These are phyloP conservation scores for Mangifera indica DNA, from an alignment of 345 rosid genomes.

Conservation along the genomic window DNA sequence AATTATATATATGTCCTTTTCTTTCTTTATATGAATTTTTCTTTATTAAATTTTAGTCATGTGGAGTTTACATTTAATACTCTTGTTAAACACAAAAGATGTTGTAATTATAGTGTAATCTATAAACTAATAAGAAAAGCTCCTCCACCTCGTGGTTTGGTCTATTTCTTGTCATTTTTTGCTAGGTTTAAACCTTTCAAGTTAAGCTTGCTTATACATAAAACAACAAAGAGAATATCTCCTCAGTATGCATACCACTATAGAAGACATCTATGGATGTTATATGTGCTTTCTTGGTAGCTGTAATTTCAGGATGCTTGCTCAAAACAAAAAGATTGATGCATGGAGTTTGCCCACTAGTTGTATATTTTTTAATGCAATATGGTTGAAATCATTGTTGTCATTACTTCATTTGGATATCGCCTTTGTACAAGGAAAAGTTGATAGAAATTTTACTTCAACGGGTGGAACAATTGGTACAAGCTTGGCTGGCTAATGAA, in stretches of 20 bases:
- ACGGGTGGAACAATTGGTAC: slow-evolving; percentile 20
- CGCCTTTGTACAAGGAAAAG: slow-evolving; percentile 6
- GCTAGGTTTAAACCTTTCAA: slow-evolving; percentile 4
- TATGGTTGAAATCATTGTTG: slow-evolving; percentile 9
- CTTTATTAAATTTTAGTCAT: not conserved
- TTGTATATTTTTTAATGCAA: slow-evolving; percentile 22
- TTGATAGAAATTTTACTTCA: slow-evolving; percentile 26
- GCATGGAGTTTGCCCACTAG: slow-evolving; percentile 21
- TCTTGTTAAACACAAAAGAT: slow-evolving; percentile 4
- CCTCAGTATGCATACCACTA: not conserved
- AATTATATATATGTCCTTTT: slow-evolving; percentile 19
- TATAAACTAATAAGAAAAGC: slow-evolving; percentile 1
- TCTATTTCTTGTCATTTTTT: slow-evolving; percentile 3
- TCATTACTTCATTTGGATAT: slow-evolving; percentile 10
- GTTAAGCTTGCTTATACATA: not conserved
- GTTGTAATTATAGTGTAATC: not conserved
- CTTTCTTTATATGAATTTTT: not conserved
- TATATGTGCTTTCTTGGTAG: slow-evolving; percentile 6
- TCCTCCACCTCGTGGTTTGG: slow-evolving; percentile 13
- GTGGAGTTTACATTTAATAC: not conserved
- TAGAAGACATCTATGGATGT: slow-evolving; percentile 8
- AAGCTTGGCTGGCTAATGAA: slow-evolving; percentile 14
- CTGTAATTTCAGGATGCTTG: slow-evolving; percentile 15
- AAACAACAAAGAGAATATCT: slow-evolving; percentile 13
- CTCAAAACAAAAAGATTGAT: not conserved